Percentiles rank a stretch among this genome's conserved stretches.
Evolutionary conservation across 2,329 filamentous ascomycete genomes (phyloP).

Genomic region (Ceratocystis albifundus): DNA sequence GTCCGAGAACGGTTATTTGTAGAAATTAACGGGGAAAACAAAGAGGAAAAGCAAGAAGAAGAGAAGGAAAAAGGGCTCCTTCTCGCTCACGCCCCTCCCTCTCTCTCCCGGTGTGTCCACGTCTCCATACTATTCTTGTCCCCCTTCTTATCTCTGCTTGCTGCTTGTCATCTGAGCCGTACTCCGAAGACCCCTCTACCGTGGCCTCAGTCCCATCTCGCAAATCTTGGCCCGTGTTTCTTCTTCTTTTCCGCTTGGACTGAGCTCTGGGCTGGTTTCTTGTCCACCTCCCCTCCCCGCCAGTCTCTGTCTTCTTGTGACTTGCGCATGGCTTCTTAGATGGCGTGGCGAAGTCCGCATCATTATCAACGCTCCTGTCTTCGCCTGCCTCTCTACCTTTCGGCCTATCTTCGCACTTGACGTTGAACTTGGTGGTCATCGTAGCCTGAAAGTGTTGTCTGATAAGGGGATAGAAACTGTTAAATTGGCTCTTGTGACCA

Average conservation of each 20-base stretch:
- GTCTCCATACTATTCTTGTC: not conserved
- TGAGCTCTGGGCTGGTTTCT: not conserved
- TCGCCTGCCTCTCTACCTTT: not conserved
- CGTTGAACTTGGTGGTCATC: not conserved
- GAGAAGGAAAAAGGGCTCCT: not conserved
- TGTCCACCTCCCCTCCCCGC: not conserved
- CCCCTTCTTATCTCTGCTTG: not conserved
- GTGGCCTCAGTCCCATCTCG: not conserved
- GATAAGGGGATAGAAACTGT: not conserved
- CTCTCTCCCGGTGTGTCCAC: not conserved
- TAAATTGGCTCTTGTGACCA: not conserved
- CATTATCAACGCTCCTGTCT: not conserved
- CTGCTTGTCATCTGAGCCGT: not conserved
- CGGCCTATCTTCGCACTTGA: not conserved
- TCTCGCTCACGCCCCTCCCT: not conserved
- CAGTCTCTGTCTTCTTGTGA: not conserved
- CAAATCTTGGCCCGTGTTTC: not conserved
- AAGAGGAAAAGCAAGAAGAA: not conserved
- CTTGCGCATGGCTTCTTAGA: not conserved
- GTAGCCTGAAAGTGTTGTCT: constrained; percentile 14
- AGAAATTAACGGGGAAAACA: not conserved
- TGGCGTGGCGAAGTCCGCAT: not conserved
- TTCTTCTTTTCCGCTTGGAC: not conserved
- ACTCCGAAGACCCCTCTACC: not conserved
- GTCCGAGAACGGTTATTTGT: not conserved